These are phyloP conservation scores for Umbelopsis ramanniana DNA, from an alignment of 192 early-diverging fungal species.

Conservation along the genomic window DNA sequence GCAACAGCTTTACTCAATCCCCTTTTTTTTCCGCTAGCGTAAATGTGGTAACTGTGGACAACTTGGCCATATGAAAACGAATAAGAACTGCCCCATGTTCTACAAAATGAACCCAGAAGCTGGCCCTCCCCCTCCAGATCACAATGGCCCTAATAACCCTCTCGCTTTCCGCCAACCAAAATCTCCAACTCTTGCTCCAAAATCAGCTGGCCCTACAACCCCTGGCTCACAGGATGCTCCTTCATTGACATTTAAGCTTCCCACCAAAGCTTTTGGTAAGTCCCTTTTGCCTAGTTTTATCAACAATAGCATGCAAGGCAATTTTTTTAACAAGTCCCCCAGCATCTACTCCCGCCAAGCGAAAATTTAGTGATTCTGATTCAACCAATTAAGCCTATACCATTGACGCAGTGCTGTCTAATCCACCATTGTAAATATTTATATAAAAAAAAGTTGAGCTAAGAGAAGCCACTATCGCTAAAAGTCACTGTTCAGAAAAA, in stretches of 20 bases:
- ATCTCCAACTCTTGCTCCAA: constrained; percentile 7
- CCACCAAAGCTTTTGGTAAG: constrained; percentile 25
- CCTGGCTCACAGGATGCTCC: constrained; percentile 1
- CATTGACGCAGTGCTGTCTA: too few relatives aligned
- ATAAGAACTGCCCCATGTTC: constrained; percentile 75
- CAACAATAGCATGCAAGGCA: background rate
- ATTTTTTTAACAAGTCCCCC: background rate
- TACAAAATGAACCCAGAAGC: constrained; percentile 44
- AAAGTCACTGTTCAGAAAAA: too few relatives aligned
- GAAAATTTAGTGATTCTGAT: constrained; percentile 14
- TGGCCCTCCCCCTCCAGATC: constrained; percentile 8
- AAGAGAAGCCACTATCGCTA: too few relatives aligned
- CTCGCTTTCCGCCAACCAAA: constrained; percentile 19
- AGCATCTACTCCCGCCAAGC: constrained; percentile 15
- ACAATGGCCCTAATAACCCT: constrained; percentile 22
- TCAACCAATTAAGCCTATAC: background rate
- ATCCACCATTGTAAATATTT: too few relatives aligned
- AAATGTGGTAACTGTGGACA: constrained; percentile 82
- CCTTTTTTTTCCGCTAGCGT: constrained; percentile 44
- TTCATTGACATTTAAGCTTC: constrained; percentile 26
- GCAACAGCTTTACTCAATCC: background rate
- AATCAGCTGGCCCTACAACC: constrained; percentile 1
- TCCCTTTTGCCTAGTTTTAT: background rate
- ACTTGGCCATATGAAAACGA: constrained; percentile 88
- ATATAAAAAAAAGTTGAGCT: too few relatives aligned